Percentiles rank a stretch among this genome's conserved stretches.
Evolutionary conservation across 2,329 filamentous ascomycete genomes (phyloP).

Genomic region (Botrytis elliptica): DNA sequence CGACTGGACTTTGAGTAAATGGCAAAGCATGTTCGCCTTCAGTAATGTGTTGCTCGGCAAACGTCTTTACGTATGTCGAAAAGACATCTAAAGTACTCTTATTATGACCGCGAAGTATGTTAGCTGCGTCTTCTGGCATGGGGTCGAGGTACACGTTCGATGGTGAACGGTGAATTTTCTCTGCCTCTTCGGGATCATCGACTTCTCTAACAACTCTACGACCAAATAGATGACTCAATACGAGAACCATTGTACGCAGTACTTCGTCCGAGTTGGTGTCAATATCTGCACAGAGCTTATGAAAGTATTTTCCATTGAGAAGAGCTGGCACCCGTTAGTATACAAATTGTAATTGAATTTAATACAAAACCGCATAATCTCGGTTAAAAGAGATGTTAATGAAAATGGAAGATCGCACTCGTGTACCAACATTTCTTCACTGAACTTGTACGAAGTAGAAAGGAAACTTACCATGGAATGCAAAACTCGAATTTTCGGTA

Average conservation of each 20-base stretch:
- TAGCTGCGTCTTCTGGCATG: slow-evolving; percentile 57
- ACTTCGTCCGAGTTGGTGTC: slow-evolving; percentile 49
- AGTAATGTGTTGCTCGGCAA: slow-evolving; percentile 58
- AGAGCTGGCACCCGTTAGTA: slow-evolving; percentile 46
- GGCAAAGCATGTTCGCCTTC: slow-evolving; percentile 36
- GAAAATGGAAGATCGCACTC: neutral
- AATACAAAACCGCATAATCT: neutral
- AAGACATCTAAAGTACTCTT: slow-evolving; percentile 60
- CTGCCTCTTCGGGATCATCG: slow-evolving; percentile 49
- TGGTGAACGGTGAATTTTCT: slow-evolving; percentile 54
- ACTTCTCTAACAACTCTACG: slow-evolving; percentile 53
- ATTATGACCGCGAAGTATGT: slow-evolving; percentile 62
- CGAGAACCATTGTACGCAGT: slow-evolving; percentile 61
- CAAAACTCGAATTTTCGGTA: slow-evolving; percentile 72
- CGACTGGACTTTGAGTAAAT: slow-evolving; percentile 34
- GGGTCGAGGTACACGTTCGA: slow-evolving; percentile 65
- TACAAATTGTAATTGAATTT: neutral
- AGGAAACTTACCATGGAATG: slow-evolving; percentile 58
- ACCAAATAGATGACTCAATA: slow-evolving; percentile 69
- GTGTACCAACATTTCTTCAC: neutral
- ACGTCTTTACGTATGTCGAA: slow-evolving; percentile 66
- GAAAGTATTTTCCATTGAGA: slow-evolving; percentile 69
- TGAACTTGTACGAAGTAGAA: neutral
- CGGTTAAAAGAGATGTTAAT: neutral
- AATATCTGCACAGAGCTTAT: slow-evolving; percentile 59